phyloP scores from a whole-genome alignment of 1,139 yeast species.

The Protomyces pachydermus region DNA sequence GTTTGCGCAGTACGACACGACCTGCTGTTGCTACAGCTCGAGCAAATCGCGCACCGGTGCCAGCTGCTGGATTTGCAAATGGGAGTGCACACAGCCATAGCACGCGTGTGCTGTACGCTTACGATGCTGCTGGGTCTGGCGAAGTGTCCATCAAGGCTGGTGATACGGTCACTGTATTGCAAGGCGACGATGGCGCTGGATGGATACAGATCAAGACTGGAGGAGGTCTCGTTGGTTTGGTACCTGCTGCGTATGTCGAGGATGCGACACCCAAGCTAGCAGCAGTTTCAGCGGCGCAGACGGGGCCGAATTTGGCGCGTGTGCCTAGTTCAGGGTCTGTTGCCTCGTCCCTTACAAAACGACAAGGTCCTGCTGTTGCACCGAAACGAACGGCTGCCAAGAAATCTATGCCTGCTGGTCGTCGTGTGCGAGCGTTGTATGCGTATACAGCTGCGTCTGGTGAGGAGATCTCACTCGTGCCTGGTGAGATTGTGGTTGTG shows the following conservation, averaged over 20 bases:
- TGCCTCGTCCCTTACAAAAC: conserved; percentile 39
- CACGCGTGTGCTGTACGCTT: conserved; percentile 50
- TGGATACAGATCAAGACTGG: conserved; percentile 62
- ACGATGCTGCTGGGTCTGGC: conserved; percentile 67
- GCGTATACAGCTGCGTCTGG: conserved; percentile 78
- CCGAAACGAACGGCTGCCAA: conserved; percentile 72
- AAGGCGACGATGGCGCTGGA: conserved; percentile 83
- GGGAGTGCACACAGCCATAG: conserved; percentile 36
- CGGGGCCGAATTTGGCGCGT: not conserved
- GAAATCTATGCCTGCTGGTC: conserved; percentile 35
- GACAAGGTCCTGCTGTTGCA: conserved; percentile 72
- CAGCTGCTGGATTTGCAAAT: conserved; percentile 15
- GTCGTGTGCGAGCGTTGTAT: conserved; percentile 68
- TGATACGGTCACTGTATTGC: conserved; percentile 55
- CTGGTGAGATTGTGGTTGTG: conserved; percentile 72
- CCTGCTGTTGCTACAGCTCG: conserved; percentile 8
- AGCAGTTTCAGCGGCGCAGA: not conserved
- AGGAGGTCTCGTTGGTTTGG: conserved; percentile 59
- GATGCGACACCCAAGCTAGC: conserved; percentile 36
- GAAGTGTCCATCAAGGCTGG: conserved; percentile 63
- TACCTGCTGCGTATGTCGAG: conserved; percentile 80
- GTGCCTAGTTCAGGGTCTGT: conserved; percentile 20
- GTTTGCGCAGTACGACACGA: conserved; percentile 25
- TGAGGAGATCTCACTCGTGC: conserved; percentile 66
- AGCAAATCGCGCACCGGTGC: conserved; percentile 14